Evolutionary conservation across 805 yeast genomes (phyloP), one percentile per base, ranked within the genome.

Genomic region (Nakazawaea ernobii): DNA sequence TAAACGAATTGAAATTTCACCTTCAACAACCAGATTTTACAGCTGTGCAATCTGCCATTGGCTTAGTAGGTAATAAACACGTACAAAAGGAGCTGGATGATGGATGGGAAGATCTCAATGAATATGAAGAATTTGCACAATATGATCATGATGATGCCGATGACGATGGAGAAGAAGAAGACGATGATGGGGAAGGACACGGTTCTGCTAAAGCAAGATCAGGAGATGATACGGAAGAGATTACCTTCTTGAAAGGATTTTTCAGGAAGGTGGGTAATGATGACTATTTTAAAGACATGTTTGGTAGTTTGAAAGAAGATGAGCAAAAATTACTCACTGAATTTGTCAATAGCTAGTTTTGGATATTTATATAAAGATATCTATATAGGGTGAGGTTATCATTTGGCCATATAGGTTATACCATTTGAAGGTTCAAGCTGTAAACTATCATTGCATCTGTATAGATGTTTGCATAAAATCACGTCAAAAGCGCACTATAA

Each of bases 31-130:
- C 78, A 0, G 70, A 69, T 49, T 66, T 74, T 1, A 59, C 56
- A 50, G 61, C 36, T 60, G 45, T 48, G 4, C 32, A 44, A 24
- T n/a, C 52, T n/a, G 49, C 42, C 27, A 49, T 35, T 38, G 45
- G 44, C 32, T 30, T 45, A 30, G 15, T 46, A n/a, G 48, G 45
- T 14, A 35, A 35, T 28, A 74, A 66, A 8, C 72, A 57, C 13
- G 79, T 57, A 13, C 68, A 57, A 32, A 73, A 61, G n/a, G 71
- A 59, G 24, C 77, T 69, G 35, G 79, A 67, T 11, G 83, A 70
- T 20, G 89, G 75, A 1, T 85, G 94, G 91, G 94, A 86, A 55
- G 94, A 85, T 55, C 67, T 83, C 51, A 89, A 84, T 38, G 86
- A 82, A 1, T 84, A 72, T 58, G 86, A 81, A 24, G 82, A 81